phyloP scores from a whole-genome alignment of 2,329 filamentous ascomycete species.

The Diaporthe sp. region DNA sequence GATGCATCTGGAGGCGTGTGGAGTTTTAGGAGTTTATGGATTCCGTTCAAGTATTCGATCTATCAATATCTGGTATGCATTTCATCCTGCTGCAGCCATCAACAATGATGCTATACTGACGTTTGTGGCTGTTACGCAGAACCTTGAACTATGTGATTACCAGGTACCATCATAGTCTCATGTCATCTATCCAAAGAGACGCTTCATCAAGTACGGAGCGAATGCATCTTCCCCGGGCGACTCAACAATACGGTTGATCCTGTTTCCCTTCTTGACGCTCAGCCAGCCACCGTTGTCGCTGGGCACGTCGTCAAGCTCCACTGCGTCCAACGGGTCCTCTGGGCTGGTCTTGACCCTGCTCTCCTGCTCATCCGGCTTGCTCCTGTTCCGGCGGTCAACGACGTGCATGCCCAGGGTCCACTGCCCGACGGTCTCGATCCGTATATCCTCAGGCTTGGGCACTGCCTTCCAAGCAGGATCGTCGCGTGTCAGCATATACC shows the following conservation, averaged over 20 bases:
- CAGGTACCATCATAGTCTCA: neutral
- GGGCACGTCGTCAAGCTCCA: constrained; percentile 64
- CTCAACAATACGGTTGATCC: constrained; percentile 77
- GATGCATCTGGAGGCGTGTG: constrained; percentile 33
- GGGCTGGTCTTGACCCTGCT: constrained; percentile 47
- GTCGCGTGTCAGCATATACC: constrained; percentile 76
- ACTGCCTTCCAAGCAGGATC: constrained; percentile 68
- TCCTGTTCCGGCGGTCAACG: constrained; percentile 75
- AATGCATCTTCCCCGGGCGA: constrained; percentile 77
- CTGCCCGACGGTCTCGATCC: constrained; percentile 89
- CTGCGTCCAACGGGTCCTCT: constrained; percentile 56
- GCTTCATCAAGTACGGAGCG: constrained; percentile 72
- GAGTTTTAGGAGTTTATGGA: constrained; percentile 23
- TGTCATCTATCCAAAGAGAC: constrained; percentile 65
- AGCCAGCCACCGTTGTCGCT: constrained; percentile 84
- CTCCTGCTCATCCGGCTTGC: constrained; percentile 55
- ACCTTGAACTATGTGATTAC: neutral
- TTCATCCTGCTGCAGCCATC: neutral
- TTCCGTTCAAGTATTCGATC: neutral
- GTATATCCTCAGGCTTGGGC: constrained; percentile 78
- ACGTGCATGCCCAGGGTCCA: constrained; percentile 96
- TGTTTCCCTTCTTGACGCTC: constrained; percentile 78
- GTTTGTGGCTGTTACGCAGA: neutral
- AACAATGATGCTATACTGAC: neutral
- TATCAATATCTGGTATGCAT: constrained; percentile 14